phyloP scores from a whole-genome alignment of 2,329 filamentous ascomycete species.

The Fonsecaea pedrosoi region DNA sequence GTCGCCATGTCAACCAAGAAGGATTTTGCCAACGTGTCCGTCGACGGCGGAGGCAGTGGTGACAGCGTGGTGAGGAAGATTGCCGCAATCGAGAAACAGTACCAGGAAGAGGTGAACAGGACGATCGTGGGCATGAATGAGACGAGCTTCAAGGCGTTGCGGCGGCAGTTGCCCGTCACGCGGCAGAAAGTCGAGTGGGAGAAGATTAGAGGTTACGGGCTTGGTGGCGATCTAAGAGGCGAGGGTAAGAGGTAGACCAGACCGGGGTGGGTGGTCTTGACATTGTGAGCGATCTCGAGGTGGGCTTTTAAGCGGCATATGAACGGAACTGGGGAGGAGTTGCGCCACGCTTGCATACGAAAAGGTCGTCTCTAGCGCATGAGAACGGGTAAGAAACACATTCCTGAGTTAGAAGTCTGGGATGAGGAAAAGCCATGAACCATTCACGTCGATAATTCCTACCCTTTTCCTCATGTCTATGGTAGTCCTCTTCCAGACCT shows the following conservation, averaged over 20 bases:
- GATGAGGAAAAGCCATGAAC: not conserved
- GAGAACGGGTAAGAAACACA: not conserved
- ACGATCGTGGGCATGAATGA: constrained; percentile 89
- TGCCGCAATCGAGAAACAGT: constrained; percentile 81
- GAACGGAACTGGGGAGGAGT: not conserved
- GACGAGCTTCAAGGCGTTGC: constrained; percentile 90
- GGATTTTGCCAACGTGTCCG: constrained; percentile 37
- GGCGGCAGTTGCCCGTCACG: constrained; percentile 92
- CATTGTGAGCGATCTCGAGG: not conserved
- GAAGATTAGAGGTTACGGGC: constrained; percentile 89
- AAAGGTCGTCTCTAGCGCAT: not conserved
- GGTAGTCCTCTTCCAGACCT: constrained; percentile 69
- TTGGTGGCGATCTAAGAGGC: constrained; percentile 57
- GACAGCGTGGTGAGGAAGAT: constrained; percentile 79
- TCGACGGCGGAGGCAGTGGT: constrained; percentile 54
- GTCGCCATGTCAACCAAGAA: constrained; percentile 92
- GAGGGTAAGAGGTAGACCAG: constrained; percentile 29
- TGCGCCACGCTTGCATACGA: not conserved
- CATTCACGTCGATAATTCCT: not conserved
- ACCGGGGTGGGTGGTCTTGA: not conserved
- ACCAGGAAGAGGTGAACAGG: constrained; percentile 93
- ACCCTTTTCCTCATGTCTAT: constrained; percentile 42
- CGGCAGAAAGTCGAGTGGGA: constrained; percentile 99
- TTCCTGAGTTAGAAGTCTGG: constrained; percentile 31
- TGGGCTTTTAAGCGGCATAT: not conserved